These are phyloP conservation scores for Corrigiola litoralis DNA, from an alignment of 179 eudicot genomes.

Conservation along the genomic window DNA sequence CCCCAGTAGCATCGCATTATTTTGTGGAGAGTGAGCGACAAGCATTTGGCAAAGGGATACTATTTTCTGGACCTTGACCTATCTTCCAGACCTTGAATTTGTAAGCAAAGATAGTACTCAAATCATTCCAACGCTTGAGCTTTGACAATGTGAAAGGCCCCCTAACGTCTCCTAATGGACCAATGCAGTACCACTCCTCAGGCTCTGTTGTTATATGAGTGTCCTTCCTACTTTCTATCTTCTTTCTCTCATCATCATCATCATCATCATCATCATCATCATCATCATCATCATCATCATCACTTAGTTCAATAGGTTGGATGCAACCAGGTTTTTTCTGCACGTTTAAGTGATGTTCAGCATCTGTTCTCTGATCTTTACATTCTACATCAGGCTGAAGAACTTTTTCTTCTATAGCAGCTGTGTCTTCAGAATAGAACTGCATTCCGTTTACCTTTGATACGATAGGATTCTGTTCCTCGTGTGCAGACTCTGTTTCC, in stretches of 20 bases:
- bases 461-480: no score
- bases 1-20: no score
- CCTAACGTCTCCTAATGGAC: slow-evolving; percentile 24
- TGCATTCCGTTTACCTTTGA: no score
- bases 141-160: slow-evolving; percentile 20
- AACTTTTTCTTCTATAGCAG: no score
- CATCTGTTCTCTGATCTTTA: neutral
- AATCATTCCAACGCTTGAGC: slow-evolving; percentile 18
- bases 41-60: slow-evolving; percentile 19
- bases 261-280: no score
- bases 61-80: slow-evolving; percentile 21
- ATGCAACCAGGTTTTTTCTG: neutral
- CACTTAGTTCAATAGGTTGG: slow-evolving; percentile 16
- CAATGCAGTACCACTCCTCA: slow-evolving; percentile 29
- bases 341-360: neutral
- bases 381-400: neutral
- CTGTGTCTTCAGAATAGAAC: no score
- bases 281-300: slow-evolving; percentile 11
- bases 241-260: neutral
- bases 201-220: neutral
- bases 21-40: neutral
- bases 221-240: neutral
- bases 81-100: slow-evolving; percentile 33
- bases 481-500: no score
- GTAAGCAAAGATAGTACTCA: neutral